Conservation (phyloP, 306 rosid species). For the Potentilla sterilis region DNA sequence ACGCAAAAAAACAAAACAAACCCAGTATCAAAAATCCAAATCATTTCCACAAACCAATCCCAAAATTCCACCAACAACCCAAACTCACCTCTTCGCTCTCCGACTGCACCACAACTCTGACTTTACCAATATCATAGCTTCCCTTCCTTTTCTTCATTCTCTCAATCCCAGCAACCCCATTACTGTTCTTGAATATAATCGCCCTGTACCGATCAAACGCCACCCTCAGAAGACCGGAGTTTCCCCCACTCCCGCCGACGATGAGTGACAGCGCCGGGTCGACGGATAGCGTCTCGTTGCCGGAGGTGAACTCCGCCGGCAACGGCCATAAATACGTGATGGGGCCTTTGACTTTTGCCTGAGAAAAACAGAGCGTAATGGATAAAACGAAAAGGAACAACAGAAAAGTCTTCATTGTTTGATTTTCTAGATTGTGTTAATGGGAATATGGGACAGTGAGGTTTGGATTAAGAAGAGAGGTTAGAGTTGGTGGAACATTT, state of each 20-base stretch:
- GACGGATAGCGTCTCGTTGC: conserved; percentile 57
- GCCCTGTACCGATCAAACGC: conserved; percentile 73
- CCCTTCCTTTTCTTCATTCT: conserved; percentile 34
- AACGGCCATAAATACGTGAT: conserved; percentile 82
- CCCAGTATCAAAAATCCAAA: conserved; percentile 13
- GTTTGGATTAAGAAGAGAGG: not conserved
- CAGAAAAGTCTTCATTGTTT: not conserved
- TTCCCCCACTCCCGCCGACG: conserved; percentile 44
- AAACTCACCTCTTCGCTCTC: conserved; percentile 51
- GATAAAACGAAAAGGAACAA: conserved; percentile 23
- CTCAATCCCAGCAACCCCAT: conserved; percentile 30
- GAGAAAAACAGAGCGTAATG: conserved; percentile 16
- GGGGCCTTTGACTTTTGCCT: conserved; percentile 36
- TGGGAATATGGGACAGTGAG: not conserved
- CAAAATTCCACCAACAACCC: not conserved
- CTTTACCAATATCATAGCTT: conserved; percentile 40
- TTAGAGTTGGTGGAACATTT: conserved; percentile 3
- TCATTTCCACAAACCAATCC: conserved; percentile 3
- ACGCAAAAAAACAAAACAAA: not conserved
- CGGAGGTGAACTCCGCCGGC: conserved; percentile 61
- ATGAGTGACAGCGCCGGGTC: conserved; percentile 63
- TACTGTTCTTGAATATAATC: conserved; percentile 60
- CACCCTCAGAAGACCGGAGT: conserved; percentile 39
- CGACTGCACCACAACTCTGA: conserved; percentile 57
- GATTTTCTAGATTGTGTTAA: not conserved